Evolutionary conservation across 257 asterid genomes (phyloP), one percentile per base, ranked within the genome.

Genomic region (Eucommia ulmoides): DNA sequence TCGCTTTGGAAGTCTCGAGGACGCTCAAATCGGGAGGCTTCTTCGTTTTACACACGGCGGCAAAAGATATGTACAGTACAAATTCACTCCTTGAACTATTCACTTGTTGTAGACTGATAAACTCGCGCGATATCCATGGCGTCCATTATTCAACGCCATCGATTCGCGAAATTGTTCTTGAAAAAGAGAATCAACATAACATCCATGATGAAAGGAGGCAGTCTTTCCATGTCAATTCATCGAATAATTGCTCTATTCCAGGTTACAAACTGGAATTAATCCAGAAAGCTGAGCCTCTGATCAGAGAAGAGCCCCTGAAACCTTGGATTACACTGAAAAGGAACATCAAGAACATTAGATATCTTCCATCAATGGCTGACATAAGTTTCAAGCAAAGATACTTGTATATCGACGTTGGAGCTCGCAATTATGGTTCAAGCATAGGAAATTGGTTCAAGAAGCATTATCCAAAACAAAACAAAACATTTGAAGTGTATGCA

Each of bases 401-500:
- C 22, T 49, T 70, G 0, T 80, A 74, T 33, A 51, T 80, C 8
- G 89, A 73, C 35, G 74, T 74, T 59, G 94, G 94, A 65, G 72
- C 94, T 16, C 65, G 77, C 48, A 74, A 65, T 47, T 79, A 79
- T 7, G 71, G 75, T 6, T 74, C 80, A 12, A 83, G 94, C 55
- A 77, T 83, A 17, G 82, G 81, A 1, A 56, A 76, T 47, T 77
- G 91, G 94, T 80, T 83, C 51, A 74, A 62, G 55, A 80, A 69
- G 55, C 64, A 52, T 8, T 79, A 79, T 23, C 91, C 94, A 0
- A 79, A 83, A 45, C 87, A 83, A 54, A 59, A 67, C 7, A 83
- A 79, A 68, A 29, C 66, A 5, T 83, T 83, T 8, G 70, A 83
- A 49, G 52, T 80, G 9, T 83, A 63, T 16, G 86, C 87, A 11